Evolutionary conservation across 345 rosid species (phyloP).

Genomic region (Ceriops zippeliana): DNA sequence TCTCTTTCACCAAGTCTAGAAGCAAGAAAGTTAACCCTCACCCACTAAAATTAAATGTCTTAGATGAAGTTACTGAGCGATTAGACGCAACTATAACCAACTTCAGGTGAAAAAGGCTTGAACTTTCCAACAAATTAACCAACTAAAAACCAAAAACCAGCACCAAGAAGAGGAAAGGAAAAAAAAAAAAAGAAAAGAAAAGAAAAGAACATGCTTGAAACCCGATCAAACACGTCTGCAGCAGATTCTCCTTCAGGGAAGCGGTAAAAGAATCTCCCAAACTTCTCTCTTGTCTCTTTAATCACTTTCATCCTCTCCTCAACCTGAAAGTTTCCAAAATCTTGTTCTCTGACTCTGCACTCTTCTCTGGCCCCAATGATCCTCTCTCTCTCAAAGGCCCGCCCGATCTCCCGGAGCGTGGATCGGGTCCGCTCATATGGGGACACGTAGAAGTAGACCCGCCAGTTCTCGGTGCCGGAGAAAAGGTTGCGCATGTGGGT

Average conservation of each 20-base stretch:
- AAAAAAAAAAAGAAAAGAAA: background rate
- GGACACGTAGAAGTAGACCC: slow-evolving; percentile 86
- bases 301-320: slow-evolving; percentile 71
- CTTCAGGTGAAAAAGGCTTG: too few relatives aligned
- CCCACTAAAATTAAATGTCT: too few relatives aligned
- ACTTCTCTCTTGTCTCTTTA: slow-evolving; percentile 63
- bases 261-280: slow-evolving; percentile 82
- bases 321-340: slow-evolving; percentile 94
- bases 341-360: slow-evolving; percentile 75
- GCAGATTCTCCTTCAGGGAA: slow-evolving; percentile 99
- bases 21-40: too few relatives aligned
- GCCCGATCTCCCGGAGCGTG: slow-evolving; percentile 75
- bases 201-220: slow-evolving; percentile 59
- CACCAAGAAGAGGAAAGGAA: background rate
- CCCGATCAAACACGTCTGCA: slow-evolving; percentile 95
- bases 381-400: slow-evolving; percentile 61
- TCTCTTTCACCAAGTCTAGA: too few relatives aligned
- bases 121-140: too few relatives aligned
- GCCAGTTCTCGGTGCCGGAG: slow-evolving; percentile 46
- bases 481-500: slow-evolving; percentile 43
- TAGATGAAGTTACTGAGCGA: too few relatives aligned
- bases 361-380: slow-evolving; percentile 58
- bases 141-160: too few relatives aligned
- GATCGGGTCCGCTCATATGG: slow-evolving; percentile 90
- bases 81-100: too few relatives aligned